Conservation (phyloP, 164 flowering plant genomes). For the Vitis rotundifolia region DNA sequence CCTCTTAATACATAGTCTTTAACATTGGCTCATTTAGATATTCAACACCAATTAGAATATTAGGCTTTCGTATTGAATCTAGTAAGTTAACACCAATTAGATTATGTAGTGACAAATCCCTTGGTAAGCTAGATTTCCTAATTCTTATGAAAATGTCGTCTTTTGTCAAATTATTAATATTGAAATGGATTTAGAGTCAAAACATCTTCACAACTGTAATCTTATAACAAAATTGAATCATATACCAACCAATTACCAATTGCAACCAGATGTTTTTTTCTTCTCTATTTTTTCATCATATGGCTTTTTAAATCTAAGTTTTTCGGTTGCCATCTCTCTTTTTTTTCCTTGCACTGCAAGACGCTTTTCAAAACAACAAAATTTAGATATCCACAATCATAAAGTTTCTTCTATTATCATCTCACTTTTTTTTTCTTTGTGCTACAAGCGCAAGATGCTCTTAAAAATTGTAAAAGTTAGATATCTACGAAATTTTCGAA, state of each 20-base stretch:
- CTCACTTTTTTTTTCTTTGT: no score
- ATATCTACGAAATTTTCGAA: neutral
- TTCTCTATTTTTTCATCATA: conserved; percentile 78
- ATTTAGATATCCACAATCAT: neutral
- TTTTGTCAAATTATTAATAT: neutral
- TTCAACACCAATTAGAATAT: neutral
- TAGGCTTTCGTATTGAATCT: no score
- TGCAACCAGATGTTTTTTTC: conserved; percentile 89
- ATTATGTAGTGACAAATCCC: no score
- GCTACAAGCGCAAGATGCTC: conserved; percentile 7
- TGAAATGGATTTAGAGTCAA: neutral
- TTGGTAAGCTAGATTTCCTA: neutral
- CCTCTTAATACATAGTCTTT: neutral
- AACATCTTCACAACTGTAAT: neutral
- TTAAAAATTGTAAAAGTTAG: conserved; percentile 65
- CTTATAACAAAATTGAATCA: neutral
- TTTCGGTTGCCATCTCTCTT: conserved; percentile 64
- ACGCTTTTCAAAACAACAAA: conserved; percentile 32
- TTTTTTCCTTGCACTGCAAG: conserved; percentile 86
- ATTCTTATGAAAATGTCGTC: neutral
- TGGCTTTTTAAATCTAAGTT: conserved; percentile 82
- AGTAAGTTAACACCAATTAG: no score
- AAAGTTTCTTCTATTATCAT: no score
- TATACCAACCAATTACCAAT: conserved; percentile 60
- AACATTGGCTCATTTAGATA: neutral